A percentile compares a stretch with the other conserved stretches of the same genome.
These are phyloP conservation scores for Paratrypanosoma confusum DNA, from an alignment of 208 protist genomes.

Conservation along the genomic window DNA sequence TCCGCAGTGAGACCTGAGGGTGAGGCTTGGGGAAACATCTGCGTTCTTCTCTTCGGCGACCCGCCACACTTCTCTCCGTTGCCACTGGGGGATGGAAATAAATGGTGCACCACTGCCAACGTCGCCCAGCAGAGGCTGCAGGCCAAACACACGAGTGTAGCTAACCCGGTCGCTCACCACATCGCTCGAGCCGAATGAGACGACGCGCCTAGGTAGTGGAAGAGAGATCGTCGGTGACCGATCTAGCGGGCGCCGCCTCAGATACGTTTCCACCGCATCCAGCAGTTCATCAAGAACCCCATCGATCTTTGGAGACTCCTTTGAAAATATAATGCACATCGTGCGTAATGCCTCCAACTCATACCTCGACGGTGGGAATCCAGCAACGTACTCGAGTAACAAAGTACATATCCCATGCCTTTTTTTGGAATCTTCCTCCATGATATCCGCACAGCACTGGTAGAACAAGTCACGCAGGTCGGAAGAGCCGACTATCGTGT, in stretches of 20 bases:
- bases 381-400: constrained; percentile 47
- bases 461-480: constrained; percentile 52
- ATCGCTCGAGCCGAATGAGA: too few relatives aligned
- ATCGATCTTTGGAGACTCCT: too few relatives aligned
- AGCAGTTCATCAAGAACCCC: too few relatives aligned
- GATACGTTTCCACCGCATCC: constrained; percentile 14
- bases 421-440: constrained; percentile 46
- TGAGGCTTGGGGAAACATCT: too few relatives aligned
- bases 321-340: too few relatives aligned
- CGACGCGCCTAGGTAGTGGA: neutral
- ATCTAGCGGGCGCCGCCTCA: constrained; percentile 1
- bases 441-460: constrained; percentile 48
- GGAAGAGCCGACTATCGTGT: constrained; percentile 33
- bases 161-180: neutral
- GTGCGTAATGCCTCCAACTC: constrained; percentile 34
- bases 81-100: neutral
- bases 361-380: constrained; percentile 50
- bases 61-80: neutral
- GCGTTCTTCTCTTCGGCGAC: constrained; percentile 6
- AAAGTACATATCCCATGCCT: constrained; percentile 44
- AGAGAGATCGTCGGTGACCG: neutral
- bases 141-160: neutral
- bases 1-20: too few relatives aligned
- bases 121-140: neutral
- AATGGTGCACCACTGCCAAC: neutral